Evolutionary conservation across 352 stramenopile species (phyloP).

Genomic region (Globisporangium paddicum): DNA sequence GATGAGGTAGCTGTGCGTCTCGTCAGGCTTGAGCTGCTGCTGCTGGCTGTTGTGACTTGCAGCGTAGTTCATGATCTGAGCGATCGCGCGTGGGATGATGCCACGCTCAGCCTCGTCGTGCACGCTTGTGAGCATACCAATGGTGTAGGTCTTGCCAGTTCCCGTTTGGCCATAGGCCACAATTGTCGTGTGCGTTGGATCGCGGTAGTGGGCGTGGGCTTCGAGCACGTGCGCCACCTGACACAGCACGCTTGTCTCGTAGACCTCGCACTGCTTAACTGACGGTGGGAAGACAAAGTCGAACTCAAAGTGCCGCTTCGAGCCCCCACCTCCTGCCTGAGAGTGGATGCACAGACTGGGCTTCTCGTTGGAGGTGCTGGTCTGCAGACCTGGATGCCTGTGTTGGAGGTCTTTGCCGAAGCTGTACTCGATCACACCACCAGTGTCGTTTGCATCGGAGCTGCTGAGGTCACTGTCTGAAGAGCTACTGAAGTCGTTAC

Average conservation of each 20-base stretch:
- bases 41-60: slow-evolving; percentile 12
- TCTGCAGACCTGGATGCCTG: not conserved
- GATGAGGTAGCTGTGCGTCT: slow-evolving; percentile 2
- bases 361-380: slow-evolving; percentile 7
- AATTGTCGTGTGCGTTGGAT: slow-evolving; percentile 37
- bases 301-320: slow-evolving; percentile 54
- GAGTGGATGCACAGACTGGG: slow-evolving; percentile 18
- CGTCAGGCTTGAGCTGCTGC: not conserved
- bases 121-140: slow-evolving; percentile 55
- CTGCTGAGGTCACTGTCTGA: slow-evolving; percentile 11
- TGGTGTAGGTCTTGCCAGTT: slow-evolving; percentile 75
- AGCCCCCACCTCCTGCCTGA: not conserved
- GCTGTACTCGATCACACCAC: slow-evolving; percentile 23
- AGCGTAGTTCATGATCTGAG: slow-evolving; percentile 41
- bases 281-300: slow-evolving; percentile 55
- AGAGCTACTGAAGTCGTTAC: slow-evolving; percentile 2
- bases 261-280: slow-evolving; percentile 48
- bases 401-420: not conserved
- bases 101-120: slow-evolving; percentile 29
- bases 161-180: slow-evolving; percentile 72
- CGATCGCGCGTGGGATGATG: slow-evolving; percentile 59
- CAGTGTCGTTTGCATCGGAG: not conserved
- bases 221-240: slow-evolving; percentile 42
- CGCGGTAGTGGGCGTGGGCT: slow-evolving; percentile 10
- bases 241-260: slow-evolving; percentile 28